Evolutionary conservation across 768 basidiomycete species (phyloP).

Genomic region (Leccinum ochraceum): DNA sequence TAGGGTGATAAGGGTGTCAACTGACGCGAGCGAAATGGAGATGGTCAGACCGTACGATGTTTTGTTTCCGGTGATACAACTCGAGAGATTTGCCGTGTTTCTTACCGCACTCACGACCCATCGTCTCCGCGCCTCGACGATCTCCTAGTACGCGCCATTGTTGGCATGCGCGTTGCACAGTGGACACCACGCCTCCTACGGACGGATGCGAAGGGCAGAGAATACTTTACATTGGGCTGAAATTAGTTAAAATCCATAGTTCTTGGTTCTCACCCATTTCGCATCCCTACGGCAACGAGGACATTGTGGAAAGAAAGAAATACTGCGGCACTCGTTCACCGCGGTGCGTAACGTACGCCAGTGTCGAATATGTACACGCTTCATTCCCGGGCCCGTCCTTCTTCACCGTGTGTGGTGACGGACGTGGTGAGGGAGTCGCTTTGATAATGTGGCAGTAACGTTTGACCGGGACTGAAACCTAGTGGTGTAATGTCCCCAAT

Average conservation of each 20-base stretch:
- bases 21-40: too few relatives aligned
- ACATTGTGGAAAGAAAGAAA: neutral
- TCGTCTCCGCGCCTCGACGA: slow-evolving; percentile 12
- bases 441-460: neutral
- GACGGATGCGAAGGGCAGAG: neutral
- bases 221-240: slow-evolving; percentile 5
- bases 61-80: too few relatives aligned
- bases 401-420: neutral
- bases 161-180: neutral
- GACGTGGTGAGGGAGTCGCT: neutral
- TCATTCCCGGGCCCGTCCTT: slow-evolving; percentile 16
- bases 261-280: neutral
- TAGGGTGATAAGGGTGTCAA: slow-evolving; percentile 29
- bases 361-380: neutral
- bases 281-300: neutral
- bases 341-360: neutral
- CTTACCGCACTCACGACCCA: neutral
- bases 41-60: too few relatives aligned
- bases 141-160: slow-evolving; percentile 4
- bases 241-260: neutral
- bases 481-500: slow-evolving; percentile 1
- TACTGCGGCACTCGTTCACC: neutral
- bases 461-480: neutral
- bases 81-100: too few relatives aligned
- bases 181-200: slow-evolving; percentile 6